Percentiles rank a stretch among this genome's conserved stretches.
phyloP scores from a whole-genome alignment of 2,329 filamentous ascomycete species.

The Sarocladium brachiariae region DNA sequence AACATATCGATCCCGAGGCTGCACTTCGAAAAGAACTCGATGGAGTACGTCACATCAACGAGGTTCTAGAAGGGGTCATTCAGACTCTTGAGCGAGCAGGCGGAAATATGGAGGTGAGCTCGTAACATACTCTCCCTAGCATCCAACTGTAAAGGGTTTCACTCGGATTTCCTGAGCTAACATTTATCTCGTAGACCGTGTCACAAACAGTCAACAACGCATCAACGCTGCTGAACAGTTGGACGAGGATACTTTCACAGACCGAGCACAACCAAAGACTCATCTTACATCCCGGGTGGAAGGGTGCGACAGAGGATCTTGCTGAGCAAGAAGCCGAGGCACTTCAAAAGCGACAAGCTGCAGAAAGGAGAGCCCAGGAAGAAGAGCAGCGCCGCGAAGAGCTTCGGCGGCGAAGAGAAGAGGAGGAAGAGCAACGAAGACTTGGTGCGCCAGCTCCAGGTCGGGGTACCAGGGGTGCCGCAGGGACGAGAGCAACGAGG shows the following conservation, averaged over 20 bases:
- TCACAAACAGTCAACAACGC: slow-evolving; percentile 79
- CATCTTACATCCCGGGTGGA: slow-evolving; percentile 82
- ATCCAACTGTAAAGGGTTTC: too few relatives aligned
- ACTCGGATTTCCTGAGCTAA: too few relatives aligned
- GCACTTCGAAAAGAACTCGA: slow-evolving; percentile 73
- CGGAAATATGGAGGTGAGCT: slow-evolving; percentile 65
- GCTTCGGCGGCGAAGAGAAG: slow-evolving; percentile 55
- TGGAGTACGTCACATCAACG: slow-evolving; percentile 78
- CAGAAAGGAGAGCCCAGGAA: slow-evolving; percentile 68
- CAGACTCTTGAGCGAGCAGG: slow-evolving; percentile 64
- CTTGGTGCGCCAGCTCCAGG: slow-evolving; percentile 19
- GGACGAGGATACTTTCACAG: slow-evolving; percentile 92
- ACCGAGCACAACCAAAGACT: slow-evolving; percentile 96
- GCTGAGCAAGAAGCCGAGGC: slow-evolving; percentile 81
- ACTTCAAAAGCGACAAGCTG: slow-evolving; percentile 64
- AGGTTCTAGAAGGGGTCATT: slow-evolving; percentile 73
- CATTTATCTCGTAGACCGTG: slow-evolving; percentile 51
- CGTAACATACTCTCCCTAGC: background rate
- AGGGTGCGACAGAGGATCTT: slow-evolving; percentile 80
- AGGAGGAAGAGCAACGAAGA: slow-evolving; percentile 42
- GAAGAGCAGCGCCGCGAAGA: slow-evolving; percentile 73
- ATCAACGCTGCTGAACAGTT: slow-evolving; percentile 84
- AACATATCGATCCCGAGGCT: slow-evolving; percentile 61
- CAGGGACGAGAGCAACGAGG: slow-evolving; percentile 22
- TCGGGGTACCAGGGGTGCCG: slow-evolving; percentile 22